Conservation (phyloP, 2,329 filamentous ascomycete species). For the Sporothrix phasma region DNA sequence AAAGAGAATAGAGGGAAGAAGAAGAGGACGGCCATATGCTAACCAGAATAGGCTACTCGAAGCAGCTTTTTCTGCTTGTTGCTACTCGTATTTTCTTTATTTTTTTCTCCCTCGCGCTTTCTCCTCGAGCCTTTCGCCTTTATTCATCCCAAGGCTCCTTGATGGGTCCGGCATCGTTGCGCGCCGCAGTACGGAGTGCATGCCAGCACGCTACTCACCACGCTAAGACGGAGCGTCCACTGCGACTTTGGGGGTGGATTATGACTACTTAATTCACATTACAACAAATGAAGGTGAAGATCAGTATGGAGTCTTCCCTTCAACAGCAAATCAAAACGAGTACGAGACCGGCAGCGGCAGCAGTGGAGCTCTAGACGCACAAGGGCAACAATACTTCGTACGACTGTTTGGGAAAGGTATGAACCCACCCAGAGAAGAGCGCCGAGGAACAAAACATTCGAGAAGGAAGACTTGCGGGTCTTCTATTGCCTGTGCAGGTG, state of each 20-base stretch:
- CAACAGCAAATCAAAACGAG: not conserved
- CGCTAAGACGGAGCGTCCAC: not conserved
- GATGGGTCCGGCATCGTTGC: conserved; percentile 9
- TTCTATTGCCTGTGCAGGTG: not conserved
- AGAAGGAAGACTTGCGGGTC: not conserved
- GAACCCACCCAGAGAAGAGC: not conserved
- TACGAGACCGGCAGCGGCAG: not conserved
- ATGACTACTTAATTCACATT: not conserved
- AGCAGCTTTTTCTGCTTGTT: not conserved
- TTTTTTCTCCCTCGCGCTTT: not conserved
- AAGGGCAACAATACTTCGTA: not conserved
- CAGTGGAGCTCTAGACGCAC: not conserved
- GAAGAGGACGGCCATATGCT: not conserved
- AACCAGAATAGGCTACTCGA: conserved; percentile 8
- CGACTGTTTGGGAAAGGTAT: not conserved
- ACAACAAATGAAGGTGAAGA: not conserved
- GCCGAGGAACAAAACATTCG: not conserved
- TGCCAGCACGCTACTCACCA: not conserved
- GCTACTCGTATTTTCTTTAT: not conserved
- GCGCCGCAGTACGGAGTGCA: conserved; percentile 13
- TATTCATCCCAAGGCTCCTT: not conserved
- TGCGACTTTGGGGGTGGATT: not conserved
- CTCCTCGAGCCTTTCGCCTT: no score
- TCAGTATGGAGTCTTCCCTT: no score
- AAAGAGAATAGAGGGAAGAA: not conserved